These are phyloP conservation scores for Magnaporthales sp. DNA, from an alignment of 2,329 filamentous ascomycete genomes.

Conservation along the genomic window DNA sequence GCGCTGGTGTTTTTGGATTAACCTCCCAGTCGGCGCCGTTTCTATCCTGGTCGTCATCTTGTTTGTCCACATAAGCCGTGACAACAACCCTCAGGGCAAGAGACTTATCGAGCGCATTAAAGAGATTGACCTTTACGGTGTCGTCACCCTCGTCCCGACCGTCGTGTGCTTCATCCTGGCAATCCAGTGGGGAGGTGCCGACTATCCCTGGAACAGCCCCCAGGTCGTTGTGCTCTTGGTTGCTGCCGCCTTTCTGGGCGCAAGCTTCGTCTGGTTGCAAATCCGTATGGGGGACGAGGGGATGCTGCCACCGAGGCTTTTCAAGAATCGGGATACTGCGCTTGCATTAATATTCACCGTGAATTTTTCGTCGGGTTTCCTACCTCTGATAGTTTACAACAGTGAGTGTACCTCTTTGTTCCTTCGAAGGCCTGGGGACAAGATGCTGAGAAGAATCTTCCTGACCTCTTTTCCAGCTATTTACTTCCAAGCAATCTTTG, in stretches of 20 bases:
- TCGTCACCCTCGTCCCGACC: conserved; percentile 39
- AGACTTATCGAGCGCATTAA: conserved; percentile 27
- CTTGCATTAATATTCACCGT: conserved; percentile 32
- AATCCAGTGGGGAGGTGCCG: conserved; percentile 46
- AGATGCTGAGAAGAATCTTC: neutral
- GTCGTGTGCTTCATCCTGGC: conserved; percentile 45
- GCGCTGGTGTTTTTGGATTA: conserved; percentile 19
- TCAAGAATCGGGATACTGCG: conserved; percentile 33
- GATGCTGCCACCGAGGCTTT: conserved; percentile 38
- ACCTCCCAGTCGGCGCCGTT: conserved; percentile 11
- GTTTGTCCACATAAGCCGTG: conserved; percentile 31
- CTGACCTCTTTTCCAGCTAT: conserved; percentile 25
- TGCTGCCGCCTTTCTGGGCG: conserved; percentile 34
- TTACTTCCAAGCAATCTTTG: conserved; percentile 46
- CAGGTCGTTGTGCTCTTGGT: conserved; percentile 42
- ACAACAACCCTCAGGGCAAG: conserved; percentile 21
- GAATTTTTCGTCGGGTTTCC: conserved; percentile 42
- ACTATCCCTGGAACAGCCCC: conserved; percentile 39
- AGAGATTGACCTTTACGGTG: conserved; percentile 40
- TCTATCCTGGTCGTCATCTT: conserved; percentile 29
- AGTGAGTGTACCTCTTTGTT: conserved; percentile 22
- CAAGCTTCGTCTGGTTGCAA: conserved; percentile 37
- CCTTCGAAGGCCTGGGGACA: neutral
- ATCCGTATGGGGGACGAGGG: conserved; percentile 36
- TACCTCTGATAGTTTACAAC: conserved; percentile 44